These are phyloP conservation scores for Plasmodium vinckei DNA, from an alignment of 169 alveolate genomes.

Conservation along the genomic window DNA sequence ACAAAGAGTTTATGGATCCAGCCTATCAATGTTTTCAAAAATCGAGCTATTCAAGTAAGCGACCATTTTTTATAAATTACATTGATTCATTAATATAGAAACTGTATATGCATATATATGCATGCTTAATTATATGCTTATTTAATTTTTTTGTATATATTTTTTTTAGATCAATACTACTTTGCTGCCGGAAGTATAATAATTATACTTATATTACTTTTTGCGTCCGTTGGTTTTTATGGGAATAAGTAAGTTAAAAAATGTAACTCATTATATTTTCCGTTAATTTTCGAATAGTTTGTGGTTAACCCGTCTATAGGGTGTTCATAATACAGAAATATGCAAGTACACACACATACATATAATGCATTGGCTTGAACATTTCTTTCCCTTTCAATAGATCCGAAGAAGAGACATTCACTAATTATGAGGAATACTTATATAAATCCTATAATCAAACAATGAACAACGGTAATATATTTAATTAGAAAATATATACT, in stretches of 20 bases:
- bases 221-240: background rate
- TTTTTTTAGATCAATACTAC: background rate
- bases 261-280: background rate
- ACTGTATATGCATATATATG: no score
- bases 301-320: background rate
- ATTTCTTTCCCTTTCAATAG: background rate
- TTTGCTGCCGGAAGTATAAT: background rate
- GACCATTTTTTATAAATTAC: background rate
- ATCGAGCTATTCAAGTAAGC: slow-evolving; percentile 5
- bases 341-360: background rate
- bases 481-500: background rate
- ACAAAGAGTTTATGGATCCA: slow-evolving; percentile 12
- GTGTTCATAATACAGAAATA: background rate
- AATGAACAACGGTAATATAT: background rate
- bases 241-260: background rate
- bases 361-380: background rate
- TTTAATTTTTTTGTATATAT: background rate
- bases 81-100: background rate
- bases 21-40: background rate
- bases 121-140: no score
- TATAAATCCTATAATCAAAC: background rate
- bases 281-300: background rate
- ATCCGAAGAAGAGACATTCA: background rate
- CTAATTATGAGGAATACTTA: background rate
- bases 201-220: background rate